Conservation (phyloP, 192 early-diverging fungal species). For the Phycomyces blakesleeanus region DNA sequence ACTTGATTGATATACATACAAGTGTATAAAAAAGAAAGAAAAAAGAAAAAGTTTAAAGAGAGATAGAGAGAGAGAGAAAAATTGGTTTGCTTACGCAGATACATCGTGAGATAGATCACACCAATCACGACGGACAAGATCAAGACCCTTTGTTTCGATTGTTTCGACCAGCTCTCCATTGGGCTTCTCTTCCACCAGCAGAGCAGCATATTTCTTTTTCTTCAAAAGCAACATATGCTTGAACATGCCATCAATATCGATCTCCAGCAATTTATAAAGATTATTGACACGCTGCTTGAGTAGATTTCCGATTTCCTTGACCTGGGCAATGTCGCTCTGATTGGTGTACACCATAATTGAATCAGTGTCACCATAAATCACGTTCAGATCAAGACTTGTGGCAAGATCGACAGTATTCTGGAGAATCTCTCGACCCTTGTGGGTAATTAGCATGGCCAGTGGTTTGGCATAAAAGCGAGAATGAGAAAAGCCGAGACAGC, state of each 20-base stretch:
- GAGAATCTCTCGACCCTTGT: constrained; percentile 92
- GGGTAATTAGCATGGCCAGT: constrained; percentile 95
- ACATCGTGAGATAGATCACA: constrained; percentile 90
- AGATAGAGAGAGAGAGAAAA: no score
- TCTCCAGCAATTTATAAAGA: constrained; percentile 90
- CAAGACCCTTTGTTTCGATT: constrained; percentile 90
- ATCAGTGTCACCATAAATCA: constrained; percentile 99
- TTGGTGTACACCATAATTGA: constrained; percentile 97
- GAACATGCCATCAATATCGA: constrained; percentile 95
- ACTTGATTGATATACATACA: no score
- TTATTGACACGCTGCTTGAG: constrained; percentile 87
- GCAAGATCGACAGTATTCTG: constrained; percentile 91
- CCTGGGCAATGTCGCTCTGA: constrained; percentile 63
- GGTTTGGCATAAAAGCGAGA: constrained; percentile 97
- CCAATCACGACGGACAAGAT: constrained; percentile 97
- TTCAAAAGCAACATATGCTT: constrained; percentile 86
- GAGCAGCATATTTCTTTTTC: constrained; percentile 98
- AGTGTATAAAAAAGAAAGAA: no score
- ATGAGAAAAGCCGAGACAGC: constrained; percentile 87
- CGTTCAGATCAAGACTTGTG: constrained; percentile 68
- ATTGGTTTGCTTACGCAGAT: constrained; percentile 69
- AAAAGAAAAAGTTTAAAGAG: no score
- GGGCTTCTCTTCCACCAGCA: constrained; percentile 59
- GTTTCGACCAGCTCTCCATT: constrained; percentile 46
- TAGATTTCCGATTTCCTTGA: constrained; percentile 73